Base-by-base conservation (phyloP, 2,329 filamentous ascomycete species). In the Epichloe scottii region DNA sequence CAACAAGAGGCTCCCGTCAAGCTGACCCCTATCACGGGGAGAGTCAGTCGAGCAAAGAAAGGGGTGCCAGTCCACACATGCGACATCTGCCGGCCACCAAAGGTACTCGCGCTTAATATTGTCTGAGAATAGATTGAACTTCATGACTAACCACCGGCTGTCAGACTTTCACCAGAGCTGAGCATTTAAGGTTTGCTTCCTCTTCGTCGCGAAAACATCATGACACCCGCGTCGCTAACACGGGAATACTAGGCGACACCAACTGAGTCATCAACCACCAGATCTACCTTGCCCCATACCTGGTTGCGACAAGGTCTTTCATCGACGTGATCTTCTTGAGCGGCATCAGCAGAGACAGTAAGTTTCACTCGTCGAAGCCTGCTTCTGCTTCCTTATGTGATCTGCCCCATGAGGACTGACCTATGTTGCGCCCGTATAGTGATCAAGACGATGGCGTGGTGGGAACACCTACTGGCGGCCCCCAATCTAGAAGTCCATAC, bases 141-240 rank as follows among this genome's bases (percentile, higher is more conserved):
- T 14, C 7, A 11, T 26, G 5, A 17, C 45, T 47, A 39, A 47
- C 39, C 19, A n/a, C 17, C 19, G 38, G 7, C 26, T 44, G 17
- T 4, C 52, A 82, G 79, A 81, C 76, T 2, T 82, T 82, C 55
- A 81, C 78, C 12, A 70, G 79, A 59, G 79, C 79, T 33, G 79
- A 82, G 59, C 79, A 82, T 63, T 64, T 82, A 41, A 77, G 77
- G 78, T 82, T 61, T 55, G 67, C 59, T 49, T 42, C 57, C 23
- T 41, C 14, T 47, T 19, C 42, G 26, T 4, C 12, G 14, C 17
- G 17, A 19, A 63, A 62, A 19, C 12, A 14, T 33, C 7, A 50
- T 44, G 23, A 12, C 40, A 21, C 39, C 15, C 37, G 26, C 30
- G 50, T 52, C 49, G 54, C 63, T 67, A 57, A 66, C 59, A 53